phyloP scores from a whole-genome alignment of 2,329 filamentous ascomycete species.

The Trichophyton mentagrophytes region DNA sequence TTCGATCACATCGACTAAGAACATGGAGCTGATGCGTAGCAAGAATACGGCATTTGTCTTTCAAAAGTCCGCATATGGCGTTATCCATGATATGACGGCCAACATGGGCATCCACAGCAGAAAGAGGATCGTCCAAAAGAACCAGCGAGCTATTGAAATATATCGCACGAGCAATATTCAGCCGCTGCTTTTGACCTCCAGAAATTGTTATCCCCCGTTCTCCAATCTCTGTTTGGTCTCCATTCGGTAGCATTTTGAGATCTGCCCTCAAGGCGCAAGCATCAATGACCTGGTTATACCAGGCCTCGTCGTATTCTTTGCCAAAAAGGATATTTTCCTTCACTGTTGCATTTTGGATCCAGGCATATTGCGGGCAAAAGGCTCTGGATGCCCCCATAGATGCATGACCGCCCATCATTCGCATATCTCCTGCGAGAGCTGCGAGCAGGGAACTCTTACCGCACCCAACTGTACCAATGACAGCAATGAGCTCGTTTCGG shows the following conservation, averaged over 20 bases:
- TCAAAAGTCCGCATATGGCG: conserved; percentile 77
- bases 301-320: conserved; percentile 57
- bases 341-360: conserved; percentile 88
- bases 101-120: conserved; percentile 44
- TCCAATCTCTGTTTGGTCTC: conserved; percentile 83
- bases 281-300: conserved; percentile 75
- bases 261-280: conserved; percentile 77
- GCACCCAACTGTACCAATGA: conserved; percentile 47
- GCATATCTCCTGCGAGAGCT: conserved; percentile 87
- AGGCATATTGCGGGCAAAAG: conserved; percentile 92
- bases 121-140: conserved; percentile 52
- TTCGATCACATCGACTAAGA: conserved; percentile 75
- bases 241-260: conserved; percentile 81
- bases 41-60: conserved; percentile 77
- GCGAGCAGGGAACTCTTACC: conserved; percentile 85
- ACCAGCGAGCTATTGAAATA: conserved; percentile 53
- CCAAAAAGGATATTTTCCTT: conserved; percentile 87
- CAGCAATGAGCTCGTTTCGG: conserved; percentile 29
- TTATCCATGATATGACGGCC: conserved; percentile 74
- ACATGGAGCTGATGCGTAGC: conserved; percentile 95
- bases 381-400: conserved; percentile 66
- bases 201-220: conserved; percentile 92
- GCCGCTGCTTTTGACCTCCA: conserved; percentile 84
- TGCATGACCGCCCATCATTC: conserved; percentile 61
- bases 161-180: conserved; percentile 78